Conservation (phyloP, 305 asterid species). For the Solanum hybrid region DNA sequence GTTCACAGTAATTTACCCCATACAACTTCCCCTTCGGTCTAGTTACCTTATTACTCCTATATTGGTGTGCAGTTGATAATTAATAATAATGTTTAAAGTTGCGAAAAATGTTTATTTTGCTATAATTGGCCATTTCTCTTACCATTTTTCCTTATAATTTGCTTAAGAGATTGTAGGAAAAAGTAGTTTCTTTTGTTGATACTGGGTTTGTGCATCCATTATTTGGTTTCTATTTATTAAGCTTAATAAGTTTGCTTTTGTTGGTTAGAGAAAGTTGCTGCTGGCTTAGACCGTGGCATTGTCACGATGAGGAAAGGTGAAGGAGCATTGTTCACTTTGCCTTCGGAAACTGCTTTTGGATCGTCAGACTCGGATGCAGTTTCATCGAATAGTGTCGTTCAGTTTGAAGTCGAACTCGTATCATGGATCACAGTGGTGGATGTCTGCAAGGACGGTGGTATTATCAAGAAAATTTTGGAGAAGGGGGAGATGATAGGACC, state of each 20-base stretch:
- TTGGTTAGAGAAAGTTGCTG: slow-evolving; percentile 29
- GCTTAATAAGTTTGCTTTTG: background rate
- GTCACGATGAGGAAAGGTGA: slow-evolving; percentile 69
- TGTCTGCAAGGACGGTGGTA: slow-evolving; percentile 68
- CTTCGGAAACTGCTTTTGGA: slow-evolving; percentile 39
- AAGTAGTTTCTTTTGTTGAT: background rate
- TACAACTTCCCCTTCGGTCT: background rate
- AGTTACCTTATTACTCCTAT: background rate
- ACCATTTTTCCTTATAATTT: background rate
- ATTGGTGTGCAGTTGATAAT: background rate
- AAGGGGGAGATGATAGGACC: slow-evolving; percentile 51
- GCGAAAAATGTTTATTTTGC: background rate
- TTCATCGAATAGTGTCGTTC: slow-evolving; percentile 36
- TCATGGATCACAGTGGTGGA: slow-evolving; percentile 64
- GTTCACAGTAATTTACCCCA: background rate
- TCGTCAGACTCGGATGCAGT: slow-evolving; percentile 26
- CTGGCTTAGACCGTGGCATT: slow-evolving; percentile 49
- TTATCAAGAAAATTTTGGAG: slow-evolving; percentile 48
- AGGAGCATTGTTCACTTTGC: slow-evolving; percentile 44
- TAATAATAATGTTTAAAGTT: background rate
- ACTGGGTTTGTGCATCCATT: background rate
- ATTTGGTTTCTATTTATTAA: background rate
- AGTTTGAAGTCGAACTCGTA: slow-evolving; percentile 56
- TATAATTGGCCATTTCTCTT: background rate
- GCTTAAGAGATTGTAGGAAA: background rate